Evolutionary conservation across 2,329 filamentous ascomycete species (phyloP).

Genomic region (Penicillium sp.): DNA sequence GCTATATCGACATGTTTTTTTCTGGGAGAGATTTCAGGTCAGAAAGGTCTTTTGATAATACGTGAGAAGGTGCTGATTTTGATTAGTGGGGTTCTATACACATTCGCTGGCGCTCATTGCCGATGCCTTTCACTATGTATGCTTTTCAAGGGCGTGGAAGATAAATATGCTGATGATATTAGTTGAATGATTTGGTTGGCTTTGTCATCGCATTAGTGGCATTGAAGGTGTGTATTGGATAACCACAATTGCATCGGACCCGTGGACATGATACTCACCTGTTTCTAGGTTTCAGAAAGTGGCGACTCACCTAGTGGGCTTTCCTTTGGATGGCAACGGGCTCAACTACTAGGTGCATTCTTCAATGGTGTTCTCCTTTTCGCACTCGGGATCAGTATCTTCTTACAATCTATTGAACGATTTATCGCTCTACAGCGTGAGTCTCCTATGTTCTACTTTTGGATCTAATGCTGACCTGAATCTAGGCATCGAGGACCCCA

Average conservation of each 20-base stretch:
- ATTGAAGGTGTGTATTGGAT: constrained; percentile 53
- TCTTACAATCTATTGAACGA: constrained; percentile 71
- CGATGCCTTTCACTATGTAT: constrained; percentile 76
- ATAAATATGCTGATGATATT: constrained; percentile 7
- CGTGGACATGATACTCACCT: constrained; percentile 4
- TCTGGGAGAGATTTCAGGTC: constrained; percentile 33
- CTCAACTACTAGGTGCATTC: constrained; percentile 72
- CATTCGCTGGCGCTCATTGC: constrained; percentile 70
- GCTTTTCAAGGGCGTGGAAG: constrained; percentile 20
- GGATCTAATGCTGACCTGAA: constrained; percentile 5
- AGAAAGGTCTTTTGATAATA: neutral
- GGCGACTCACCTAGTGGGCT: constrained; percentile 58
- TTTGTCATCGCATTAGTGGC: constrained; percentile 68
- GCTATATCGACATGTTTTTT: constrained; percentile 34
- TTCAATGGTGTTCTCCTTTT: constrained; percentile 78
- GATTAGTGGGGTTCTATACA: constrained; percentile 66
- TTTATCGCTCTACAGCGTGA: constrained; percentile 32
- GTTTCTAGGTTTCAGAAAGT: constrained; percentile 55
- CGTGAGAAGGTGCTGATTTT: constrained; percentile 1
- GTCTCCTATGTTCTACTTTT: constrained; percentile 2
- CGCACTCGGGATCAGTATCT: constrained; percentile 70
- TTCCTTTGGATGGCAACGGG: constrained; percentile 75
- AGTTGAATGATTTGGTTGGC: constrained; percentile 71
- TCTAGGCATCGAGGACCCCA: constrained; percentile 63
- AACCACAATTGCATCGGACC: neutral